phyloP scores from a whole-genome alignment of 768 basidiomycete species.

The Leccinellum rugosiceps region DNA sequence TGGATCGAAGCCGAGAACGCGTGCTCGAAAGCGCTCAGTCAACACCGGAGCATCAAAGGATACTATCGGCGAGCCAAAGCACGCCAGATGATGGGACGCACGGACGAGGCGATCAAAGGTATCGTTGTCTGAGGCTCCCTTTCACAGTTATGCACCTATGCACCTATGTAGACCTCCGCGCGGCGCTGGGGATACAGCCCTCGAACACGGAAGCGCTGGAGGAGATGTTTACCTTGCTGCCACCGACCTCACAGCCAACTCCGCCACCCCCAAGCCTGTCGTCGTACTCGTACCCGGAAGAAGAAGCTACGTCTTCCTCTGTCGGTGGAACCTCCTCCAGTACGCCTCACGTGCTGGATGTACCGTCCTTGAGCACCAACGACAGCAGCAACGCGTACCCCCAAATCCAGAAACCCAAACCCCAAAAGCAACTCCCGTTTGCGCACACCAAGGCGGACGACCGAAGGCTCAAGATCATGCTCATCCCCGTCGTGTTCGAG shows the following conservation, averaged over 20 bases:
- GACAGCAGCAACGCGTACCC: conserved; percentile 20
- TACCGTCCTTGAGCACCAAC: conserved; percentile 19
- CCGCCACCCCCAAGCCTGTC: conserved; percentile 3
- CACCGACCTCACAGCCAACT: conserved; percentile 15
- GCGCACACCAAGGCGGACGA: conserved; percentile 48
- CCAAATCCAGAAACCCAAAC: conserved; percentile 40
- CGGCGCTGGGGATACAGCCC: conserved; percentile 59
- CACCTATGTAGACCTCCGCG: conserved; percentile 52
- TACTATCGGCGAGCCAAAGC: conserved; percentile 69
- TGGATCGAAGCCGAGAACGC: conserved; percentile 73
- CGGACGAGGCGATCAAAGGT: conserved; percentile 63
- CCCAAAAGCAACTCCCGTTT: conserved; percentile 51
- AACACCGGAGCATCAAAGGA: conserved; percentile 67
- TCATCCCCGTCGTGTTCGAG: conserved; percentile 44
- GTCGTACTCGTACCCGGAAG: background rate
- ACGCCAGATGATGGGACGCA: conserved; percentile 53
- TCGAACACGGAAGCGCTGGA: conserved; percentile 58
- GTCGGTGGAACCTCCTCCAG: conserved; percentile 18
- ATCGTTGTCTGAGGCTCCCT: background rate
- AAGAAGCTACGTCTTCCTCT: conserved; percentile 31
- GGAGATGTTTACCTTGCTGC: conserved; percentile 47
- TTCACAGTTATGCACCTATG: background rate
- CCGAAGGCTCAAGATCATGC: conserved; percentile 49
- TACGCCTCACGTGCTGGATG: background rate
- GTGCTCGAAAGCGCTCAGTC: conserved; percentile 59